These are phyloP conservation scores for Citrus sp. DNA, from an alignment of 345 rosid species.

Conservation along the genomic window DNA sequence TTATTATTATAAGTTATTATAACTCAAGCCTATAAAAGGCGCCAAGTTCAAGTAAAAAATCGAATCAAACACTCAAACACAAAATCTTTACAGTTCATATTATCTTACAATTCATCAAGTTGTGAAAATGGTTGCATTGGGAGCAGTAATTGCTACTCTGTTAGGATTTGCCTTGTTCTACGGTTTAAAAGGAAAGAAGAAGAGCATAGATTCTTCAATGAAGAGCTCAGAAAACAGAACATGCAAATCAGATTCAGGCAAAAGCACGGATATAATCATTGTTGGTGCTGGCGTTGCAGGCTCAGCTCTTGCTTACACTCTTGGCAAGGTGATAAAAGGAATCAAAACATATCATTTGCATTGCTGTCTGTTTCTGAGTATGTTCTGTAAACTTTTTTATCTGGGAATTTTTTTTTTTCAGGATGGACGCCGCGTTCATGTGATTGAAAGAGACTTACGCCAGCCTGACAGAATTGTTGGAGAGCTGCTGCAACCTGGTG, in stretches of 20 bases:
- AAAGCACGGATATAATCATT: not conserved
- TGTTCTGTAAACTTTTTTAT: not conserved
- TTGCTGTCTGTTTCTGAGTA: not conserved
- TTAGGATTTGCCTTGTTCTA: not conserved
- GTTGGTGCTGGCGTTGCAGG: conserved; percentile 13
- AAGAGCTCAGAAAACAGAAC: not conserved
- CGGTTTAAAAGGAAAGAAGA: conserved; percentile 2
- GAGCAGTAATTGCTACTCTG: not conserved
- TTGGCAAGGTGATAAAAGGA: not conserved
- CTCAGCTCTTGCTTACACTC: conserved; percentile 13
- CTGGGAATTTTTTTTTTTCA: not conserved
- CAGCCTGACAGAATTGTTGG: conserved; percentile 16
- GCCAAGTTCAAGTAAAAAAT: not conserved
- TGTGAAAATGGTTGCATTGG: conserved; percentile 2
- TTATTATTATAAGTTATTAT: not conserved
- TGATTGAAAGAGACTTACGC: conserved; percentile 15
- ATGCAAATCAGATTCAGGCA: not conserved
- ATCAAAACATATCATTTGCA: not conserved
- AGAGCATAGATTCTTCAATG: not conserved
- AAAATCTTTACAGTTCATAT: not conserved
- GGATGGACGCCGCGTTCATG: conserved; percentile 7
- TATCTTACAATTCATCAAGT: not conserved
- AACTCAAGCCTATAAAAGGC: not conserved
- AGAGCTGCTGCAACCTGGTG: conserved; percentile 17
- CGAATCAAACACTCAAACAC: not conserved